Evolutionary conservation across 495 filamentous ascomycete genomes (phyloP).

Genomic region (Penicillium mononematosum): DNA sequence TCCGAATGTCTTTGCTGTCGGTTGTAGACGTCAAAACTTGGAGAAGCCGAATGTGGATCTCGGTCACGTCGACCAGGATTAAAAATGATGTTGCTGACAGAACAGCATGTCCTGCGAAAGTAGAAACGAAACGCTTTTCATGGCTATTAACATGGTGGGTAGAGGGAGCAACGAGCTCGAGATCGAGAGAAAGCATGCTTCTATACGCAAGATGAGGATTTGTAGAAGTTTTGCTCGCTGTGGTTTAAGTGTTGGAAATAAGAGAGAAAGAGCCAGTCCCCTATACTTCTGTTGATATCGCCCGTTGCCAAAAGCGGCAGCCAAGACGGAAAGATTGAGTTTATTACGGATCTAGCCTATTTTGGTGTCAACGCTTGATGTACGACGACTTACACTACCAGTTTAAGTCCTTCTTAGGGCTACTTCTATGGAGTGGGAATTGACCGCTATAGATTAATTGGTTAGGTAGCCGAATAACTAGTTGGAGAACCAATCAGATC

Average conservation of each 20-base stretch:
- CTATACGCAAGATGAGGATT: neutral
- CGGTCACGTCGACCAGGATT: neutral
- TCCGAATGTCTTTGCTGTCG: neutral
- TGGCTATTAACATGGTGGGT: neutral
- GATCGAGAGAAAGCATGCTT: neutral
- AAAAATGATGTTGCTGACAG: neutral
- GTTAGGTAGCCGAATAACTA: too few species aligned
- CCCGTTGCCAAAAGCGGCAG: neutral
- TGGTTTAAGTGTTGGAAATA: neutral
- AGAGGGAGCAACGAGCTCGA: neutral
- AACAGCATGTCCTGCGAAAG: neutral
- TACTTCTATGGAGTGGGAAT: too few species aligned
- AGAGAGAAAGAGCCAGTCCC: too few species aligned
- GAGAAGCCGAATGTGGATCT: neutral
- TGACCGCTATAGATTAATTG: too few species aligned
- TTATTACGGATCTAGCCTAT: neutral
- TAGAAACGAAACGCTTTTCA: neutral
- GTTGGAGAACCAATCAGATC: too few species aligned
- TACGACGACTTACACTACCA: neutral
- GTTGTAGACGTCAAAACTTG: neutral
- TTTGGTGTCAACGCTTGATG: neutral
- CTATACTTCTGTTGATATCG: neutral
- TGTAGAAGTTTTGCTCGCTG: neutral
- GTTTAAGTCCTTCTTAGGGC: too few species aligned
- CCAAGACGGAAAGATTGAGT: slow-evolving; percentile 3